These are phyloP conservation scores for Acanthamoeba castellanii DNA, from an alignment of 208 protist genomes.

Conservation along the genomic window DNA sequence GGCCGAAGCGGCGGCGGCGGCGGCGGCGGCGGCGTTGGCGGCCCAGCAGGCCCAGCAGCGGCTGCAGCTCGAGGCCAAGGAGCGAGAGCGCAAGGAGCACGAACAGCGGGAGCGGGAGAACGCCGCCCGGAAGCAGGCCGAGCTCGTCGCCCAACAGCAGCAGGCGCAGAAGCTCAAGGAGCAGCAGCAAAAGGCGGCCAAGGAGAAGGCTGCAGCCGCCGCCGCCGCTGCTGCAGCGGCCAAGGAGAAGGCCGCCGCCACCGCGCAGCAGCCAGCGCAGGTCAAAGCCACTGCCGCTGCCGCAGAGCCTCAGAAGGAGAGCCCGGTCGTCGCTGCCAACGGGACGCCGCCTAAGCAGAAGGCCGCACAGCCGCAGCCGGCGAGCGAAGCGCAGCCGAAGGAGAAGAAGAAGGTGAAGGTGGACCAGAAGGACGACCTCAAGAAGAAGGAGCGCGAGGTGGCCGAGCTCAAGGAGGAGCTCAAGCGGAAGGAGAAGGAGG, in stretches of 20 bases:
- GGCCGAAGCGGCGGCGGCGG: neutral
- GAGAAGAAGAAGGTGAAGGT: neutral
- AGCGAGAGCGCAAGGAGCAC: neutral
- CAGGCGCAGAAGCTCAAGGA: neutral
- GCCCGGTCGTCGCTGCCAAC: neutral
- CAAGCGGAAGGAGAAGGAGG: slow-evolving; percentile 43
- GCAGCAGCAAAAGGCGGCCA: neutral
- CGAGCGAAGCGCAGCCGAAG: neutral
- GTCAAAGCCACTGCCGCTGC: neutral
- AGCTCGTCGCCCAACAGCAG: neutral
- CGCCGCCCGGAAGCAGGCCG: neutral
- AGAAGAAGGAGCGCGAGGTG: slow-evolving; percentile 15
- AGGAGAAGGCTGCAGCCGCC: neutral
- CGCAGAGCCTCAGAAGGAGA: neutral
- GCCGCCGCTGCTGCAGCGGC: no score
- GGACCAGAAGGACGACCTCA: neutral
- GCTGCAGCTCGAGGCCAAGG: neutral
- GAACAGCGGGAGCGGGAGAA: slow-evolving; percentile 1
- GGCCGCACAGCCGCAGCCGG: neutral
- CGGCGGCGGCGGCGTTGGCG: neutral
- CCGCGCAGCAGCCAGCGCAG: neutral
- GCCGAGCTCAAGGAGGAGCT: slow-evolving; percentile 37
- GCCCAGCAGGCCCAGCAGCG: neutral
- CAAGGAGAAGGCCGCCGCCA: neutral
- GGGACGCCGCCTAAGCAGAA: neutral